Evolutionary conservation across 164 flowering plant genomes (phyloP), one percentile per base, ranked within the genome.

Genomic region (Pachysandra terminalis): DNA sequence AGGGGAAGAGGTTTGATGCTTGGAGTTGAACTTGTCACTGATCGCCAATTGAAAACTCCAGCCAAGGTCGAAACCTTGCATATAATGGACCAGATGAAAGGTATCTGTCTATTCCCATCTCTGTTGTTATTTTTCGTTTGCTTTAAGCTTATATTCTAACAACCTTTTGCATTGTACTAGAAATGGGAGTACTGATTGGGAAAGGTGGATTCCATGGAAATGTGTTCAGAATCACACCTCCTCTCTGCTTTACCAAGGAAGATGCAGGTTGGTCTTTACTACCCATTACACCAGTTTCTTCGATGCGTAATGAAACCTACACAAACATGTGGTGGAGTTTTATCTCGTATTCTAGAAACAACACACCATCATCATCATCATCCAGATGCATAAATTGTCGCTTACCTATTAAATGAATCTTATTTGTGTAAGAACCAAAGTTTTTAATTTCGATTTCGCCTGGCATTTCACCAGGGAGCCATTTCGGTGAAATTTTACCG

Each of bases 131-230:
- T 65, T 10, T 35, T n/a, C 9, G 6, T 26, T 2, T 0, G 22
- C 19, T 59, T 65, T 21, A 9, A 56, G 23, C 49, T n/a, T 16
- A 2, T 60, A 40, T 41, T 32, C 61, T 13, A 22, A 24, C 55
- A 28, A n/a, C 17, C 19, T 13, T 25, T n/a, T 52, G 26, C 8
- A 23, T 61, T 56, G 63, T 52, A 37, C 15, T 27, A 96, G 98
- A 96, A 14, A 68, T 85, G 84, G 99, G 99, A 75, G 90, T 90
- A 0, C 56, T 95, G 73, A 51, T 92, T 26, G 99, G 99, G 0
- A 95, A 92, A 84, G 97, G 97, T 19, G 98, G 98, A n/a, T 89
- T 75, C 64, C 78, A 79, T 71, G 97, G 97, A 28, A 95, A 95
- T 72, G 97, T 90, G 1, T 92, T 95, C 75, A 81, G 98, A 78